Evolutionary conservation across 2,329 filamentous ascomycete species (phyloP), one percentile per base, ranked within the genome.

Genomic region (Talaromyces sp.): DNA sequence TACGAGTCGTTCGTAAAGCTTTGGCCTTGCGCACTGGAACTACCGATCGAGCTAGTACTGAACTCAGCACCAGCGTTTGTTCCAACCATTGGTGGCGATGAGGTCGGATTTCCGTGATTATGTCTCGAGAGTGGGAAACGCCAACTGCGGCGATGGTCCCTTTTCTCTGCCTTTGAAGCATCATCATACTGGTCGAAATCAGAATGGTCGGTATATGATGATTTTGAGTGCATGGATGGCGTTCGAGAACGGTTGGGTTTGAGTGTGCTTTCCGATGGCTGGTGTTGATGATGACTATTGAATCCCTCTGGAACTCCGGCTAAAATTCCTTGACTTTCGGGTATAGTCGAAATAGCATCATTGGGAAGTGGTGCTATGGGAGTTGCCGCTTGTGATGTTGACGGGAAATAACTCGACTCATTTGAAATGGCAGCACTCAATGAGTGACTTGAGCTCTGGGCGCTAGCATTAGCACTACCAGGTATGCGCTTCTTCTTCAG

Each of bases 361-460:
- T 69, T 66, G 5, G 66, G 67, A 16, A 67, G 57, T 16, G 75
- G 73, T 21, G 74, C 62, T 33, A 70, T 64, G 42, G 70, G 68
- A 14, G 66, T 65, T 60, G 68, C 61, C 18, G 66, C 65, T 59
- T 71, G 71, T 39, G 68, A 69, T 8, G 65, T 61, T 46, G 65
- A 61, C 25, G 67, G 65, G 35, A 81, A 25, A 74, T 79, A 63
- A 73, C 79, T 25, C 79, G 81, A 1, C 77, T 84, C 72, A 28
- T 57, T 63, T 8, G 57, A 57, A 21, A 28, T 18, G 14, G 70
- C 71, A 5, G 67, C 82, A 35, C 78, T 77, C n/a, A 96, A 80
- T 7, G 93, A 97, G 16, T 90, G 86, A 6, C 86, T 89, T 16
- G 95, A 98, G 72, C 93, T 97, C 67, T 96, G 92, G 0, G 93